Percentiles rank a stretch among this genome's conserved stretches.
These are phyloP conservation scores for Aquanectria penicillioides DNA, from an alignment of 2,329 filamentous ascomycete genomes.

Conservation along the genomic window DNA sequence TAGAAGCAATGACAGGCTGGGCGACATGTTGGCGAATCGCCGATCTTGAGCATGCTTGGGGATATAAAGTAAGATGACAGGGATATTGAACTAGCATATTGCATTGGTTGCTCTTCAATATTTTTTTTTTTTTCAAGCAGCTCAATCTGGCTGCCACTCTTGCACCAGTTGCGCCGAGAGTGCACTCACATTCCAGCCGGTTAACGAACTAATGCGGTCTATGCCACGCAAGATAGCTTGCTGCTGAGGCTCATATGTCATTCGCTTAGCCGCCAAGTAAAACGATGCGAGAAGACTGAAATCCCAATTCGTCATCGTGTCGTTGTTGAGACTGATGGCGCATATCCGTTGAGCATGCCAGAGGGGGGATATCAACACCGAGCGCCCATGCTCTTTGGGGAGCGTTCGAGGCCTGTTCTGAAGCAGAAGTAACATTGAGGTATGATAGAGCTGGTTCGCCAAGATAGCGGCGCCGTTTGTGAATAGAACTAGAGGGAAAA, in stretches of 20 bases:
- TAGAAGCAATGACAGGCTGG: conserved; percentile 64
- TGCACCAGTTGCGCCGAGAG: conserved; percentile 39
- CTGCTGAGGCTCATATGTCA: conserved; percentile 61
- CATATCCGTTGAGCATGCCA: conserved; percentile 62
- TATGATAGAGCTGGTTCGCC: conserved; percentile 67
- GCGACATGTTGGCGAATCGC: conserved; percentile 62
- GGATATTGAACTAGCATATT: no score
- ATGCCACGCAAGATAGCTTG: conserved; percentile 52
- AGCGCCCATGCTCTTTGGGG: conserved; percentile 43
- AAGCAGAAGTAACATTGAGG: conserved; percentile 62
- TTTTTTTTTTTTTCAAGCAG: not conserved
- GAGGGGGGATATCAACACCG: conserved; percentile 51
- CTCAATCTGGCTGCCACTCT: conserved; percentile 42
- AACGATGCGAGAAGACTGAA: conserved; percentile 58
- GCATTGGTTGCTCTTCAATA: no score
- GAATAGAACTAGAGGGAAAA: conserved; percentile 50
- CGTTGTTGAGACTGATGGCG: conserved; percentile 59
- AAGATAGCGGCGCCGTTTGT: conserved; percentile 53
- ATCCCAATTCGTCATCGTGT: conserved; percentile 57
- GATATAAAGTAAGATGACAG: conserved; percentile 45
- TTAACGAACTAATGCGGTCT: conserved; percentile 49
- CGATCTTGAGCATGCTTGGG: conserved; percentile 58
- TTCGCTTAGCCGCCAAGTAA: conserved; percentile 54
- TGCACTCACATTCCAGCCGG: conserved; percentile 51
- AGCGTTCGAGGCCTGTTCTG: conserved; percentile 60